Base-by-base conservation (phyloP, 1,284 basidiomycete genomes). In the Phenoliferia sp. region DNA sequence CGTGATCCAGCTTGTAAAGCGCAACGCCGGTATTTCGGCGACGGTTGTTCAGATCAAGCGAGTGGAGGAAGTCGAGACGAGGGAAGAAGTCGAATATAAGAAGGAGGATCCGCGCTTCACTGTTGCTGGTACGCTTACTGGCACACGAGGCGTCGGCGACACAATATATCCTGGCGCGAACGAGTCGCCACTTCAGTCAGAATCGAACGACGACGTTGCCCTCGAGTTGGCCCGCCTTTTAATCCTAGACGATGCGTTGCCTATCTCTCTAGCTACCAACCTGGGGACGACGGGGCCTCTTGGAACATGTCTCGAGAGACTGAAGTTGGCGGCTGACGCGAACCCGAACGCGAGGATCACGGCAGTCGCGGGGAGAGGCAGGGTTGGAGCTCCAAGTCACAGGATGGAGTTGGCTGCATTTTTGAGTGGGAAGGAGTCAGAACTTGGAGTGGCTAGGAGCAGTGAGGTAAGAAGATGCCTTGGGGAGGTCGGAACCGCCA, bases 401-500 rank as follows among this genome's bases (percentile, higher is more conserved):
- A 76, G 80, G 15, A 73, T 74, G 59, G 91, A 93, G 80, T 76
- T 92, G 61, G 85, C 85, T 66, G 80, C 82, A 67, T 76, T 92
- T 22, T 82, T 88, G 78, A 83, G 85, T 26, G 36, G 58, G 33
- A 76, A 26, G 80, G 84, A 52, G 79, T 77, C 4, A 72, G 26
- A 54, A 28, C 54, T 68, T 1, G 71, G 67, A 22, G 50, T 75
- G n/a, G 60, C 69, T 2, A 76, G 86, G 33, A 84, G 84, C 6
- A 84, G 84, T 4, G 85, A 88, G 67, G 85, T 92, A 68, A 83
- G 85, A 77, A 89, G 89, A 83, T 90, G 90, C 5, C 82, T 92
- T 57, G 91, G 59, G 1, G 59, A 61, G 44, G n/a, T 52, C 16
- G 59, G 39, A 10, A 61, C 59, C 22, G 59, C 59, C 19, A n/a